A percentile compares a stretch with the other conserved stretches of the same genome.
Evolutionary conservation across 306 rosid species (phyloP).

Genomic region (Acacia confusa): DNA sequence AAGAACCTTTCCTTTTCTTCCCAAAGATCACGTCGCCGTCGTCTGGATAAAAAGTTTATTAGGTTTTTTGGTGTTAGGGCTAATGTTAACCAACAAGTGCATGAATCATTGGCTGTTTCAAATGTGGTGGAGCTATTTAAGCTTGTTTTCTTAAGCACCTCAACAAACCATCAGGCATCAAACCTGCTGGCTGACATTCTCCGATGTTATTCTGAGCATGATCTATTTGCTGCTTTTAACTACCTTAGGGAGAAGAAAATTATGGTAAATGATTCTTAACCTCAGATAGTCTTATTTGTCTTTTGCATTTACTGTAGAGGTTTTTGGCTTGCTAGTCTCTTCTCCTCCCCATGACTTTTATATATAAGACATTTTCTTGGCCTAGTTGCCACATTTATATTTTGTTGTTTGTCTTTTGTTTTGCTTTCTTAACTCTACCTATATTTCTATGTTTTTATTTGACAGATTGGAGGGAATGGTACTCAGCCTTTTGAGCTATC

Average conservation of each 20-base stretch:
- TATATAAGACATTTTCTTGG: not conserved
- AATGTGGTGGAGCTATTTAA: conserved; percentile 95
- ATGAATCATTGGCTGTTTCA: conserved; percentile 84
- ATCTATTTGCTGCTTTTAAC: conserved; percentile 91
- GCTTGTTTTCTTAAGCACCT: conserved; percentile 86
- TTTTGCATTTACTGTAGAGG: not conserved
- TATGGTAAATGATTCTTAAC: conserved; percentile 60
- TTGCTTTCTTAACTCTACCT: conserved; percentile 28
- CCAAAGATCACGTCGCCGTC: conserved; percentile 47
- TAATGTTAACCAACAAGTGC: conserved; percentile 57
- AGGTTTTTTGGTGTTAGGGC: conserved; percentile 56
- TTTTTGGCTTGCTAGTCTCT: conserved; percentile 12
- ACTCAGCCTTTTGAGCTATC: conserved; percentile 76
- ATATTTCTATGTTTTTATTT: conserved; percentile 29
- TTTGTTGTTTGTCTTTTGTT: not conserved
- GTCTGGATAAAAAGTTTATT: conserved; percentile 58
- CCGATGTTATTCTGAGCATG: conserved; percentile 91
- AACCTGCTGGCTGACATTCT: conserved; percentile 74
- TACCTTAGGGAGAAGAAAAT: conserved; percentile 78
- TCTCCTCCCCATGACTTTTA: not conserved
- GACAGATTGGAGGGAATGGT: conserved; percentile 75
- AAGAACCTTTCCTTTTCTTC: conserved; percentile 37
- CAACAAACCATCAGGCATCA: conserved; percentile 62
- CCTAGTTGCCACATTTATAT: not conserved
- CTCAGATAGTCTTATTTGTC: conserved; percentile 4